Evolutionary conservation across 108 stramenopile species (phyloP), one percentile per base, ranked within the genome.

Genomic region (Discostella pseudostelligera): DNA sequence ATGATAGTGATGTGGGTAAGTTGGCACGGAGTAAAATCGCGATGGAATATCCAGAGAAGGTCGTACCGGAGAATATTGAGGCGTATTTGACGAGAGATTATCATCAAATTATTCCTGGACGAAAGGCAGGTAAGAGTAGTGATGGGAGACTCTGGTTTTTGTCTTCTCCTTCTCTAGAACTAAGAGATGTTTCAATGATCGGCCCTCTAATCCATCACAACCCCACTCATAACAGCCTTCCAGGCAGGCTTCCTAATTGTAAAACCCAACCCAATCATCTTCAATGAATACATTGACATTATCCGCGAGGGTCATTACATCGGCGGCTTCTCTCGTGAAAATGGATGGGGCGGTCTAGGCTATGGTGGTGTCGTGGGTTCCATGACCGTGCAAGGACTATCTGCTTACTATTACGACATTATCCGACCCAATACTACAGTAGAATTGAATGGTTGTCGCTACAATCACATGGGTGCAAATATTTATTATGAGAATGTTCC

Each of bases 341-440:
- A 67, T 37, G 88, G 88, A 3, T 89, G 88, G 88, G 79, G 71
- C 22, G 84, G 81, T 0, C 32, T 70, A 32, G 88, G 88, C 32
- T 86, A 86, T 50, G 86, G 86, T 21, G 86, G 84, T 11, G 84
- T 83, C 22, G 80, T 81, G 24, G 88, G 88, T n/a, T 80, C 84
- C 32, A 89, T 89, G 88, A 85, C 88, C 10, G 79, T 79, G 63
- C 88, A 89, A 56, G 88, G 88, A 7, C 62, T 82, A 2, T 69
- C 83, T 6, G 84, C 85, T 0, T 89, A 84, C 58, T 87, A 76
- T 61, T 89, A 89, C 59, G 88, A 89, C 62, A 65, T 70, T 13
- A 17, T 87, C 1, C 72, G 72, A 22, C 76, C 76, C 4, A 74
- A 83, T 51, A 82, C 80, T 1, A 56, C 81, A 8, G 56, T 79